These are phyloP conservation scores for Breviolum minutum DNA, from an alignment of 73 alveolate species.

Conservation along the genomic window DNA sequence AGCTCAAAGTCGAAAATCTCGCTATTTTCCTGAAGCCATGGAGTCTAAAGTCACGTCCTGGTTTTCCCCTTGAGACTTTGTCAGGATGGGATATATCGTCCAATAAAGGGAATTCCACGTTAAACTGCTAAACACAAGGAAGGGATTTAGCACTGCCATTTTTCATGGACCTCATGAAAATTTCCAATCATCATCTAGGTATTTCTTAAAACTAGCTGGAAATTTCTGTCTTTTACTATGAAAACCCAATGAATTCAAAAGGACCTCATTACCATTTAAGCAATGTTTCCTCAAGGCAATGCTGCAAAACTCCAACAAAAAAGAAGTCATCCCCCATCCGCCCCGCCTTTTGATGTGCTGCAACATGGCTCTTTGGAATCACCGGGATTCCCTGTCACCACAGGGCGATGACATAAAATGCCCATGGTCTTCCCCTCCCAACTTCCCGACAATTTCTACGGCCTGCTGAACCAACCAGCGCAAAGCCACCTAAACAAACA, in stretches of 20 bases:
- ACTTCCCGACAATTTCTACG: not conserved
- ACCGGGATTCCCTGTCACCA: slow-evolving; percentile 42
- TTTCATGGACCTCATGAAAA: not conserved
- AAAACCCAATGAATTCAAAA: too few relatives aligned
- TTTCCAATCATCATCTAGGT: not conserved
- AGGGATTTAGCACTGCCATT: not conserved
- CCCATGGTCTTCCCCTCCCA: not conserved
- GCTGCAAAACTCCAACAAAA: not conserved
- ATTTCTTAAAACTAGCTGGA: not conserved
- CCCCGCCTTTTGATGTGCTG: slow-evolving; percentile 17
- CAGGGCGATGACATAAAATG: not conserved
- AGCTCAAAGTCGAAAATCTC: slow-evolving; percentile 56
- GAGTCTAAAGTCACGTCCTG: not conserved
- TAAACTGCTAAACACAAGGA: not conserved
- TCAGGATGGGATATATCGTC: too few relatives aligned
- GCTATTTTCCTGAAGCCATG: slow-evolving; percentile 19
- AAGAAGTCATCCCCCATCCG: not conserved
- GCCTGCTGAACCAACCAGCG: slow-evolving; percentile 65
- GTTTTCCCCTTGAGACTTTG: not conserved
- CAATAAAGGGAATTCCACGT: not conserved
- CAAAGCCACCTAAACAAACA: slow-evolving; percentile 35
- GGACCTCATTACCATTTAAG: too few relatives aligned
- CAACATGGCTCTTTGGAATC: slow-evolving; percentile 46
- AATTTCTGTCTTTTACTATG: too few relatives aligned
- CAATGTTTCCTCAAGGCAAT: too few relatives aligned